Evolutionary conservation across 306 rosid genomes (phyloP).

Genomic region (Vicia faba): DNA sequence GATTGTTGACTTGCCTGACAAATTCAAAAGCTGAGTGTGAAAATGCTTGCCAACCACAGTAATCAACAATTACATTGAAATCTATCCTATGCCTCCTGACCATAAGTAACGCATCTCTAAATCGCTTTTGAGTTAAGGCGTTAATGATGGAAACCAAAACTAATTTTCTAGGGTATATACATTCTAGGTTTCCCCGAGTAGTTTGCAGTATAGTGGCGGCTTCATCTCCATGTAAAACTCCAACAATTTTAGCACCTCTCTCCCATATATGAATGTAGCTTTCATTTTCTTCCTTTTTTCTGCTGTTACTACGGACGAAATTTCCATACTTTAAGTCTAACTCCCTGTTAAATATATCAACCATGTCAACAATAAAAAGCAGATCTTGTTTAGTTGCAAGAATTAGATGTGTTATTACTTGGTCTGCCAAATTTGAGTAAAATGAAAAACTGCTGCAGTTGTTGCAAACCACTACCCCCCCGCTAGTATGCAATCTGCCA

Average conservation of each 20-base stretch:
- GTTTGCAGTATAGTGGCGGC: slow-evolving; percentile 82
- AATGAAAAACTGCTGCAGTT: slow-evolving; percentile 83
- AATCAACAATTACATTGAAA: slow-evolving; percentile 83
- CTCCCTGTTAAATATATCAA: slow-evolving; percentile 63
- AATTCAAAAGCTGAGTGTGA: slow-evolving; percentile 78
- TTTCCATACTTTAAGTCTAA: slow-evolving; percentile 55
- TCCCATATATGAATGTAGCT: slow-evolving; percentile 84
- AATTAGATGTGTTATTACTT: slow-evolving; percentile 72
- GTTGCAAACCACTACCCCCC: slow-evolving; percentile 70
- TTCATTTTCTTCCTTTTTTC: slow-evolving; percentile 52
- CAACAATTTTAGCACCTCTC: slow-evolving; percentile 86
- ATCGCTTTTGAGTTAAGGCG: slow-evolving; percentile 79
- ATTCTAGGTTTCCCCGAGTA: slow-evolving; percentile 85
- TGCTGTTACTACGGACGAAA: slow-evolving; percentile 52
- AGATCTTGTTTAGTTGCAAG: slow-evolving; percentile 83
- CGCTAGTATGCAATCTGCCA: slow-evolving; percentile 75
- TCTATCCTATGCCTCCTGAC: slow-evolving; percentile 97
- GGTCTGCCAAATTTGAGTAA: slow-evolving; percentile 84
- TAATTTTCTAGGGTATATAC: slow-evolving; percentile 86
- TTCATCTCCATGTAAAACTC: slow-evolving; percentile 87
- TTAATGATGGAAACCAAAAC: slow-evolving; percentile 75
- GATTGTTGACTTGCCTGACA: slow-evolving; percentile 82
- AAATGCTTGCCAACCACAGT: slow-evolving; percentile 76
- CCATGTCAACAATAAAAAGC: slow-evolving; percentile 72
- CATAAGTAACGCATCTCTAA: slow-evolving; percentile 84